A percentile compares a stretch with the other conserved stretches of the same genome.
These are phyloP conservation scores for Neoscytalidium dimidiatum DNA, from an alignment of 2,329 filamentous ascomycete species.

Conservation along the genomic window DNA sequence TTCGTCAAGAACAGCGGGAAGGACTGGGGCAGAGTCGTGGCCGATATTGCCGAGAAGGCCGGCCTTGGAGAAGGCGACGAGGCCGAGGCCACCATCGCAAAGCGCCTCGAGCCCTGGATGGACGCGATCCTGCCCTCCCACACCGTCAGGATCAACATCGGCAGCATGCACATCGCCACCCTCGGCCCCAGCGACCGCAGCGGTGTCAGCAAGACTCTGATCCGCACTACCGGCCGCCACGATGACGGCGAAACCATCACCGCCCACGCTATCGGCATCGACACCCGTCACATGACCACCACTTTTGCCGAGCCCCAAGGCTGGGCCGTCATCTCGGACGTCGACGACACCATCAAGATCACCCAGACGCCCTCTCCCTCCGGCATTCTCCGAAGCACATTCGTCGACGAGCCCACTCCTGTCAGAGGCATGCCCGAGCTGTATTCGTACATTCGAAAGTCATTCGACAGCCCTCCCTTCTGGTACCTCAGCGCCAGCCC, in stretches of 20 bases:
- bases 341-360: slow-evolving; percentile 95
- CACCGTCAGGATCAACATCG: slow-evolving; percentile 66
- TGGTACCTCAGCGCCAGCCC: slow-evolving; percentile 94
- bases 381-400: slow-evolving; percentile 81
- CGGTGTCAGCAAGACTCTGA: slow-evolving; percentile 68
- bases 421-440: slow-evolving; percentile 82
- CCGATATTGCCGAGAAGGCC: slow-evolving; percentile 68
- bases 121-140: slow-evolving; percentile 73
- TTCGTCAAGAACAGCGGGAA: slow-evolving; percentile 73
- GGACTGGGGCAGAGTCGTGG: slow-evolving; percentile 67
- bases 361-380: slow-evolving; percentile 79
- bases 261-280: slow-evolving; percentile 32
- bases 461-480: slow-evolving; percentile 67
- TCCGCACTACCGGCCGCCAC: slow-evolving; percentile 52
- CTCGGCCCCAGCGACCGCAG: slow-evolving; percentile 71
- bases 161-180: slow-evolving; percentile 33
- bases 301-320: slow-evolving; percentile 74
- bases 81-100: slow-evolving; percentile 61
- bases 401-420: slow-evolving; percentile 71
- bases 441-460: slow-evolving; percentile 65
- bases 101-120: slow-evolving; percentile 74
- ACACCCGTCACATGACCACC: slow-evolving; percentile 64
- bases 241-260: slow-evolving; percentile 35
- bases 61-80: slow-evolving; percentile 58
- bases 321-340: slow-evolving; percentile 84